Percentiles rank a stretch among this genome's conserved stretches.
Evolutionary conservation across 1,284 basidiomycete species (phyloP).

Genomic region (Mycena sp.): DNA sequence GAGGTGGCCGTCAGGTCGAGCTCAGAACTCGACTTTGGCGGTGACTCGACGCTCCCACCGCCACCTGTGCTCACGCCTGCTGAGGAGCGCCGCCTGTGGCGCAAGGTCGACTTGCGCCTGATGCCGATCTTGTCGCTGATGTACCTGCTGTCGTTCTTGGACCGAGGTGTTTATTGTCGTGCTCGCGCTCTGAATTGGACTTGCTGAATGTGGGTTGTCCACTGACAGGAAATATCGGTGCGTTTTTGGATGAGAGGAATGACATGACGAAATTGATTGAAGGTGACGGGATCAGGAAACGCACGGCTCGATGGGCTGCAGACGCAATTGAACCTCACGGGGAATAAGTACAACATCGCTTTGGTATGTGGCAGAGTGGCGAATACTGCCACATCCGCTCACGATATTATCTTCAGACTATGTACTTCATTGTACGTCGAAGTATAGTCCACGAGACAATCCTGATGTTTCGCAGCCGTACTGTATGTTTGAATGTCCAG

Average conservation of each 20-base stretch:
- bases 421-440: conserved; percentile 70
- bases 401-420: conserved; percentile 53
- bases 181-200: background rate
- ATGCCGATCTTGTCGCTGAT: conserved; percentile 73
- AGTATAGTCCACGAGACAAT: background rate
- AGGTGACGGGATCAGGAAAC: conserved; percentile 69
- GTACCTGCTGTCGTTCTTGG: conserved; percentile 73
- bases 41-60: conserved; percentile 8
- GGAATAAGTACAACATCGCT: conserved; percentile 71
- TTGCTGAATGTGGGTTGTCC: no score
- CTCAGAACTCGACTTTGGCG: no score
- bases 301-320: conserved; percentile 69
- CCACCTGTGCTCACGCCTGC: conserved; percentile 49
- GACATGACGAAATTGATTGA: background rate
- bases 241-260: background rate
- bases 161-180: conserved; percentile 54
- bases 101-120: conserved; percentile 69
- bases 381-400: background rate
- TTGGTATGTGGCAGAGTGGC: conserved; percentile 53
- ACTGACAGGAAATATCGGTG: conserved; percentile 69
- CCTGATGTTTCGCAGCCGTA: conserved; percentile 53
- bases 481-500: conserved; percentile 67
- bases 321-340: conserved; percentile 60
- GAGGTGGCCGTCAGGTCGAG: no score
- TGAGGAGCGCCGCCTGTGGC: conserved; percentile 65